phyloP scores from a whole-genome alignment of 768 basidiomycete genomes.

The Chalciporus piperatus region DNA sequence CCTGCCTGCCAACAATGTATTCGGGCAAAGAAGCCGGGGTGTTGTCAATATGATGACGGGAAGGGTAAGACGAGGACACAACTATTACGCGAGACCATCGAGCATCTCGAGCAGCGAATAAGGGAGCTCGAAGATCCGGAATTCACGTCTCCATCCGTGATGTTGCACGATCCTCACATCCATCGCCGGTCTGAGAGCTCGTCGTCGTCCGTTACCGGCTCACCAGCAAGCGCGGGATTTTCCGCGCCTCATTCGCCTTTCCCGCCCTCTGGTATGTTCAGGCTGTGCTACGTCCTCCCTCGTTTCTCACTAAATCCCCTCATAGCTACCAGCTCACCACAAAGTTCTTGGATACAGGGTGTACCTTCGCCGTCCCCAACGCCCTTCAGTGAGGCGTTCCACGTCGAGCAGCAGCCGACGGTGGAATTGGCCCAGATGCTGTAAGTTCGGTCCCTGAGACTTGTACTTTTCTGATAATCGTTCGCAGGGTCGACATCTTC shows the following conservation, averaged over 20 bases:
- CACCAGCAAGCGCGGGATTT: slow-evolving; percentile 49
- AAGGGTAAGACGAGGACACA: slow-evolving; percentile 83
- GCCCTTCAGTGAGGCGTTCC: slow-evolving; percentile 50
- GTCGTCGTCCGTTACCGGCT: slow-evolving; percentile 49
- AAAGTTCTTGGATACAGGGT: slow-evolving; percentile 48
- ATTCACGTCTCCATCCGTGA: slow-evolving; percentile 63
- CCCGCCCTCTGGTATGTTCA: slow-evolving; percentile 45
- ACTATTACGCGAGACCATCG: slow-evolving; percentile 73
- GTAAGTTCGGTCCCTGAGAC: slow-evolving; percentile 38
- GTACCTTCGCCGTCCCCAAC: slow-evolving; percentile 52
- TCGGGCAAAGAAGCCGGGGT: slow-evolving; percentile 72
- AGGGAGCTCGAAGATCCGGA: slow-evolving; percentile 76
- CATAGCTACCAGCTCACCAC: slow-evolving; percentile 48
- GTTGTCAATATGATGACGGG: slow-evolving; percentile 81
- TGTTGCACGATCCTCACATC: slow-evolving; percentile 65
- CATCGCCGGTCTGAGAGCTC: slow-evolving; percentile 44
- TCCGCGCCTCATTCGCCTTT: slow-evolving; percentile 60
- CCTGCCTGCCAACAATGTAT: slow-evolving; percentile 78
- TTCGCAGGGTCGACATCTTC: slow-evolving; percentile 67
- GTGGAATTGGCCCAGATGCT: slow-evolving; percentile 65
- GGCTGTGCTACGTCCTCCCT: slow-evolving; percentile 8
- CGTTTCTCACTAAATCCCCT: slow-evolving; percentile 6
- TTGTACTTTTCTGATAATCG: slow-evolving; percentile 4
- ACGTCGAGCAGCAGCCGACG: slow-evolving; percentile 46
- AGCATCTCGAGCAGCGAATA: slow-evolving; percentile 67